These are phyloP conservation scores for Elsinoe fawcettii DNA, from an alignment of 2,329 filamentous ascomycete species.

Conservation along the genomic window DNA sequence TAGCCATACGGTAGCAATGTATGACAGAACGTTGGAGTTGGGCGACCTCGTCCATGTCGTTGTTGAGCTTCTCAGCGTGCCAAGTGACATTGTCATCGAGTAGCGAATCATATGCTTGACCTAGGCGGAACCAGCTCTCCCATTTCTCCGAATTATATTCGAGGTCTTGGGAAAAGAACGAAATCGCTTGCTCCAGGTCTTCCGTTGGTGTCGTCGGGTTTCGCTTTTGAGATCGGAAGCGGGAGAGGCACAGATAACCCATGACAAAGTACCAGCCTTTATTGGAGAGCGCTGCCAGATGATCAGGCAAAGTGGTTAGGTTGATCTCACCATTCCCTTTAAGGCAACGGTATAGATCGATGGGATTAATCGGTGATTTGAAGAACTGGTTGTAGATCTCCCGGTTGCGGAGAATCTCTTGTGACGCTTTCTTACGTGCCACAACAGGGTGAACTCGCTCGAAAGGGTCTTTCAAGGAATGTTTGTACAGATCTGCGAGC, in stretches of 20 bases:
- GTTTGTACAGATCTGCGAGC: slow-evolving; percentile 85
- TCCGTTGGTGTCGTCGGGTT: slow-evolving; percentile 61
- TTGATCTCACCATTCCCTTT: slow-evolving; percentile 70
- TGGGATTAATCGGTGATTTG: slow-evolving; percentile 74
- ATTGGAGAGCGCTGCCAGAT: slow-evolving; percentile 61
- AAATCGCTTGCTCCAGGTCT: slow-evolving; percentile 72
- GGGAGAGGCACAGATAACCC: slow-evolving; percentile 79
- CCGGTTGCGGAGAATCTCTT: slow-evolving; percentile 78
- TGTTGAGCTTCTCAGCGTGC: slow-evolving; percentile 88
- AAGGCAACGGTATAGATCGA: slow-evolving; percentile 71
- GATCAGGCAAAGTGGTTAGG: slow-evolving; percentile 52
- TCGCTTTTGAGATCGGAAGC: slow-evolving; percentile 72
- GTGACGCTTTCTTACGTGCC: slow-evolving; percentile 64
- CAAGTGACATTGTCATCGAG: slow-evolving; percentile 80
- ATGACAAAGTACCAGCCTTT: slow-evolving; percentile 90
- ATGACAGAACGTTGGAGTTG: slow-evolving; percentile 72
- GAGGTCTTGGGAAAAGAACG: slow-evolving; percentile 71
- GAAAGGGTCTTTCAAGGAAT: slow-evolving; percentile 80
- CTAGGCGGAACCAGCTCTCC: slow-evolving; percentile 86
- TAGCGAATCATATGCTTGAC: slow-evolving; percentile 80
- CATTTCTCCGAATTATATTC: slow-evolving; percentile 75
- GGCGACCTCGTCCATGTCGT: slow-evolving; percentile 64
- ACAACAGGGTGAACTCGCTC: slow-evolving; percentile 89
- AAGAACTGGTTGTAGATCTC: slow-evolving; percentile 74
- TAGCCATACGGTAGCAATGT: slow-evolving; percentile 66